phyloP scores from a whole-genome alignment of 2,329 filamentous ascomycete species.

The Akanthomyces lecanii region DNA sequence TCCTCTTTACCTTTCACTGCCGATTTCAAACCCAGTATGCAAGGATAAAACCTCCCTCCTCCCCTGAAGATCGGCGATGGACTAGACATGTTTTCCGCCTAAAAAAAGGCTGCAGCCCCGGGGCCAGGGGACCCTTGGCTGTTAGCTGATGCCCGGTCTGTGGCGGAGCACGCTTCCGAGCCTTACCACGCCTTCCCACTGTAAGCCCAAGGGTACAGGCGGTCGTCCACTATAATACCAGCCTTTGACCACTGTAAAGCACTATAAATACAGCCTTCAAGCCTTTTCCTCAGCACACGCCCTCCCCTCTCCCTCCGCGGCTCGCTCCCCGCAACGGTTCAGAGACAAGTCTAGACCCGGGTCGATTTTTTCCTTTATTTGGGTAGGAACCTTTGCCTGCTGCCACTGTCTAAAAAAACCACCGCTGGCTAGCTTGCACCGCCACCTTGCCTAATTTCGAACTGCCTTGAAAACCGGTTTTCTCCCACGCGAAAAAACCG shows the following conservation, averaged over 20 bases:
- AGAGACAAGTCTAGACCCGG: slow-evolving; percentile 6
- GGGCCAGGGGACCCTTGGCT: background rate
- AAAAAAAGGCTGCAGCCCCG: background rate
- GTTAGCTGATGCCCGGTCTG: background rate
- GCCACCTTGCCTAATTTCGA: slow-evolving; percentile 18
- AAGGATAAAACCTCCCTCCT: background rate
- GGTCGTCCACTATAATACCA: background rate
- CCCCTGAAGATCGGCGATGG: slow-evolving; percentile 13
- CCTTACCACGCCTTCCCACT: background rate
- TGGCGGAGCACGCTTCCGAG: background rate
- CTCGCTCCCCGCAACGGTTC: slow-evolving; percentile 7
- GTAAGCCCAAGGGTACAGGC: background rate
- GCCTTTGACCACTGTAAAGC: background rate
- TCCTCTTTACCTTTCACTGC: background rate
- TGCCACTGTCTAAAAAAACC: background rate
- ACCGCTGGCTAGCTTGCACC: slow-evolving; percentile 12
- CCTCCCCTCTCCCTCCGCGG: background rate
- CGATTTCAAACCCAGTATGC: background rate
- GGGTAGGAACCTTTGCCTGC: no score
- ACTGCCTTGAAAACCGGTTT: background rate
- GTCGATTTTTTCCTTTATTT: background rate
- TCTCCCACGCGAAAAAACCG: background rate
- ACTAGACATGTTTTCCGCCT: background rate
- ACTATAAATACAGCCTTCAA: background rate
- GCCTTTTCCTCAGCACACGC: background rate